Base-by-base conservation (phyloP, 345 rosid genomes). In the Pseudoturritis turrita region DNA sequence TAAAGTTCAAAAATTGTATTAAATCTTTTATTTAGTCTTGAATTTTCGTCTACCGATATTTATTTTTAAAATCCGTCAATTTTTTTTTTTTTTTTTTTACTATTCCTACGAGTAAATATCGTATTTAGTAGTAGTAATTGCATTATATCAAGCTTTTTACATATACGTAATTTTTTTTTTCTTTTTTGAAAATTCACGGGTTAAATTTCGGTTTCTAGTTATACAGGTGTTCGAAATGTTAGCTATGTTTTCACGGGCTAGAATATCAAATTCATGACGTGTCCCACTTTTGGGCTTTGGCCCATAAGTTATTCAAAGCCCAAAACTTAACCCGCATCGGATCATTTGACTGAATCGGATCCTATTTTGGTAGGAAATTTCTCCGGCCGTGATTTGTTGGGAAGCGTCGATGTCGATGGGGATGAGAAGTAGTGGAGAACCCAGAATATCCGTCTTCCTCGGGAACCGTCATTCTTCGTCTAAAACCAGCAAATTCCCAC, bases 361-460 rank as follows among this genome's bases (percentile, higher is more conserved):
- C 73, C 39, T 53, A 2, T 7, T 29, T 40, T 18, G 71, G 72
- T 56, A 56, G 35, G 71, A 55, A 29, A 74, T 47, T 44, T 57
- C 67, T 21, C 78, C 78, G 78, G 72, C 73, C 67, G 15, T 51
- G 18, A 73, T 25, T 73, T 2, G 50, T 41, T 19, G 36, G 54
- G 44, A 62, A 61, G 62, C 62, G 61, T 65, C 67, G 66, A 57
- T 18, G 60, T 65, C 72, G 54, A 65, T 57, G 46, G 61, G 59
- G 9, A 65, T 35, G 56, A 23, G 70, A 31, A 15, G n/a, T 10
- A 40, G 68, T 28, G 53, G 63, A 62, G 66, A 57, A 74, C 71
- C 58, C 71, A 65, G 65, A 55, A 55, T 64, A 64, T 66, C 66
- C 19, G 14, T 14, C 18, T 39, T 3, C 41, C 47, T 44, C 4